Conservation (phyloP, 2,329 filamentous ascomycete species). For the Clonostachys byssicola region DNA sequence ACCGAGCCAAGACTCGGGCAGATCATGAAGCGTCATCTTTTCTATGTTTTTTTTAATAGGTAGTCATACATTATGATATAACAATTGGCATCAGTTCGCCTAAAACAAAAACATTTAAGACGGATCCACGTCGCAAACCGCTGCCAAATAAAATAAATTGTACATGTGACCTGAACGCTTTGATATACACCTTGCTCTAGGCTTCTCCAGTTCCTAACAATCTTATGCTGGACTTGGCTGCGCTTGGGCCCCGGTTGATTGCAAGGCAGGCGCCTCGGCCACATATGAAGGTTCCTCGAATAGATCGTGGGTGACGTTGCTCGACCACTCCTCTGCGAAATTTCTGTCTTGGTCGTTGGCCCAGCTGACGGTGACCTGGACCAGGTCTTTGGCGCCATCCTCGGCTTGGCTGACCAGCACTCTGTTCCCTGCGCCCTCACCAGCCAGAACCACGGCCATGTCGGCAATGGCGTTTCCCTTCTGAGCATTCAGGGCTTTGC, state of each 20-base stretch:
- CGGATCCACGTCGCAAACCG: too few relatives aligned
- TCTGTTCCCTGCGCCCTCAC: slow-evolving; percentile 45
- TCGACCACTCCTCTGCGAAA: slow-evolving; percentile 43
- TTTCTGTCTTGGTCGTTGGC: slow-evolving; percentile 39
- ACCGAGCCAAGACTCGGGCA: too few relatives aligned
- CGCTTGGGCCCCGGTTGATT: background rate
- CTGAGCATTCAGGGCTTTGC: slow-evolving; percentile 52
- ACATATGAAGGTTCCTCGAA: slow-evolving; percentile 21
- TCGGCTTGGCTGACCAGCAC: slow-evolving; percentile 23
- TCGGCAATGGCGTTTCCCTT: slow-evolving; percentile 60
- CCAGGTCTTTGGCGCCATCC: slow-evolving; percentile 15
- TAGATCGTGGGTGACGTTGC: slow-evolving; percentile 47
- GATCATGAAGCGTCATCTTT: background rate
- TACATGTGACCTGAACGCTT: too few relatives aligned
- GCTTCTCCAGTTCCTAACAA: background rate
- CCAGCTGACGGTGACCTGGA: slow-evolving; percentile 47
- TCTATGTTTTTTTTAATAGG: slow-evolving; percentile 3
- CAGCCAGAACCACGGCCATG: slow-evolving; percentile 53
- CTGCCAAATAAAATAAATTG: too few relatives aligned
- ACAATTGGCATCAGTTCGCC: slow-evolving; percentile 1
- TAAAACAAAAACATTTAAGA: too few relatives aligned
- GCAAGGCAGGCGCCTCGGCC: background rate
- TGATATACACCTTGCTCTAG: too few relatives aligned
- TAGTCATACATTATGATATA: slow-evolving; percentile 18
- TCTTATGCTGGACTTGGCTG: background rate